These are phyloP conservation scores for Suhomyces pyralidae DNA, from an alignment of 805 yeast species.

Conservation along the genomic window DNA sequence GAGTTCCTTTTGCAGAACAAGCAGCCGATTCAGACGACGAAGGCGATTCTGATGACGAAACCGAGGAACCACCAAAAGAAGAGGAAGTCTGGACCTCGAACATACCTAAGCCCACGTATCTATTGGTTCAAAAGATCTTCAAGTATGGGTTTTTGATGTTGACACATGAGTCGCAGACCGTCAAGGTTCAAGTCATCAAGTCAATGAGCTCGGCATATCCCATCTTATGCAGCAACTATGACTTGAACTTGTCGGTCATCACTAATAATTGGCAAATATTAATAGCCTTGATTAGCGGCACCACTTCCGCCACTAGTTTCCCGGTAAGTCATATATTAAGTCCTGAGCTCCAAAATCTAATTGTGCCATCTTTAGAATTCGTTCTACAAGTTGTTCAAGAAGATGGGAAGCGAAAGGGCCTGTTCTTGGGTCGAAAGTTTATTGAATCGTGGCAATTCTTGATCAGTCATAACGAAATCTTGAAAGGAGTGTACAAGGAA, in stretches of 20 bases:
- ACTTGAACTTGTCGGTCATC: conserved; percentile 29
- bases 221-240: conserved; percentile 29
- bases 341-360: conserved; percentile 16
- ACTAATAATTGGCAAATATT: conserved; percentile 34
- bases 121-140: conserved; percentile 56
- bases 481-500: not conserved
- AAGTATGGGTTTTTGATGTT: conserved; percentile 67
- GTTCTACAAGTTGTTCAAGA: conserved; percentile 23
- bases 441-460: conserved; percentile 43
- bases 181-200: conserved; percentile 56
- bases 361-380: conserved; percentile 28
- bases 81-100: conserved; percentile 58
- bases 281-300: conserved; percentile 19
- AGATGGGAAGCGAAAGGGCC: conserved; percentile 38
- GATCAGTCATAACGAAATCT: not conserved
- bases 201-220: conserved; percentile 37
- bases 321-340: not conserved
- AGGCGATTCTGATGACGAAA: conserved; percentile 34
- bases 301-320: conserved; percentile 12
- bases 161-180: conserved; percentile 59
- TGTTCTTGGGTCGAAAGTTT: conserved; percentile 47
- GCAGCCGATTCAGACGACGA: conserved; percentile 20
- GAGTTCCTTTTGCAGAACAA: conserved; percentile 29
- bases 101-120: conserved; percentile 59
- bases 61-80: conserved; percentile 18